Base-by-base conservation (phyloP, 768 basidiomycete species). In the Xerocomus potaroensis region DNA sequence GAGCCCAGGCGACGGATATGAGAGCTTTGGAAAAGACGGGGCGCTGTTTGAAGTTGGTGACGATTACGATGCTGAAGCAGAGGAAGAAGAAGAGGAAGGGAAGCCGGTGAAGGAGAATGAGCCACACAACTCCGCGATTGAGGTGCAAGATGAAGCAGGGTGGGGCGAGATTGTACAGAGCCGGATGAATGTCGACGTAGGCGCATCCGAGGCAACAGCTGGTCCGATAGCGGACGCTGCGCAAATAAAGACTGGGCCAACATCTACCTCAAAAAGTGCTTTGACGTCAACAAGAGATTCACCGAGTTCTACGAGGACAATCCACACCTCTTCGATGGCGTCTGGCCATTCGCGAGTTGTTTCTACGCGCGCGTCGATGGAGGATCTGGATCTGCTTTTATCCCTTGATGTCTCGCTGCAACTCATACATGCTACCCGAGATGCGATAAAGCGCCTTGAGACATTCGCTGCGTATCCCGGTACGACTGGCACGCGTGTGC, bases 351-450 rank as follows among this genome's bases (percentile, higher is more conserved):
- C 52, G 15, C 50, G 53, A 48, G 48, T n/a, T n/a, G n/a, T 46
- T 61, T 74, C 58, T 2, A 21, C 30, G 1, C 24, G 16, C 22
- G n/a, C 42, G 1, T 15, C 43, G 8, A 8, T 21, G 31, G 49
- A 51, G 70, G 78, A 56, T 33, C 76, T 99, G 3, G 93, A 98
- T 56, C 76, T 96, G 5, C 69, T 97, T 4, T 81, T 99, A 14
- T 97, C 93, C 5, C 80, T 99, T 11, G 94, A 97, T 60, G 78
- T 84, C 12, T 90, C 92, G 0, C 74, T 99, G 0, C 86, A 93
- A 58, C 77, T 99, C 30, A 94, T 99, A 46, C 94, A 98, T 51
- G 85, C 90, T 0, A 86, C 91, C 59, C 86, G 94, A 42, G 93
- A 96, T 51, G 80, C 87, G 0, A 75, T 94, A 33, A 97, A 98